Conservation (phyloP, 768 basidiomycete genomes). For the Suillus lakei region DNA sequence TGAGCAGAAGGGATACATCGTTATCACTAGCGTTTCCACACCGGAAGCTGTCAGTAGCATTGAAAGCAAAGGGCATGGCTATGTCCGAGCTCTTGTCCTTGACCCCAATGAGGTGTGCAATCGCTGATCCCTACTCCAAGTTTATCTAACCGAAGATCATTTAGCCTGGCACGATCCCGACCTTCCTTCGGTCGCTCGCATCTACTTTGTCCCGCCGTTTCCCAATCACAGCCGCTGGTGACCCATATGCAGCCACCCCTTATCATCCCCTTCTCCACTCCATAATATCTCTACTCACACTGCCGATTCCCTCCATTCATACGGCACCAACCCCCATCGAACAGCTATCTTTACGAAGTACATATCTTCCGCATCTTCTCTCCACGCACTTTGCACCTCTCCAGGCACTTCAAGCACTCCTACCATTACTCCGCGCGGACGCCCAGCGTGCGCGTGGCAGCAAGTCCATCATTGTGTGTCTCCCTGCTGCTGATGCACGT, state of each 20-base stretch:
- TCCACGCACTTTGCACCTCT: slow-evolving; percentile 80
- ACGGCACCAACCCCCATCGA: slow-evolving; percentile 65
- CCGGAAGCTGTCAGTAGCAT: slow-evolving; percentile 67
- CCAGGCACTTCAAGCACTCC: slow-evolving; percentile 73
- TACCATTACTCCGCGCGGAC: slow-evolving; percentile 77
- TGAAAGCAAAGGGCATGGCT: slow-evolving; percentile 73
- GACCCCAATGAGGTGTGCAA: slow-evolving; percentile 73
- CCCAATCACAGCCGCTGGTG: slow-evolving; percentile 78
- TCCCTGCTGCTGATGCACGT: slow-evolving; percentile 73
- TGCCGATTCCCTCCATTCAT: slow-evolving; percentile 45
- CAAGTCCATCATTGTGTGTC: slow-evolving; percentile 66
- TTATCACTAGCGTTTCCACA: slow-evolving; percentile 77
- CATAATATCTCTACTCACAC: slow-evolving; percentile 74
- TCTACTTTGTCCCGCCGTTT: slow-evolving; percentile 83
- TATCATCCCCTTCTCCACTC: slow-evolving; percentile 76
- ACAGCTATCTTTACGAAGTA: slow-evolving; percentile 62
- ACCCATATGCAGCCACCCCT: slow-evolving; percentile 74
- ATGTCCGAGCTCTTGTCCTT: slow-evolving; percentile 79
- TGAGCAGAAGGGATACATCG: slow-evolving; percentile 81
- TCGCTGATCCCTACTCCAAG: neutral
- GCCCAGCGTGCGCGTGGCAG: slow-evolving; percentile 52
- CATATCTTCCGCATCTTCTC: slow-evolving; percentile 73
- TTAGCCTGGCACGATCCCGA: slow-evolving; percentile 71
- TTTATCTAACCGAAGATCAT: slow-evolving; percentile 13
- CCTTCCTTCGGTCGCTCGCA: slow-evolving; percentile 81